Evolutionary conservation across 163 green algal species (phyloP), one percentile per base, ranked within the genome.

Genomic region (Trebouxiophyceae sp.): DNA sequence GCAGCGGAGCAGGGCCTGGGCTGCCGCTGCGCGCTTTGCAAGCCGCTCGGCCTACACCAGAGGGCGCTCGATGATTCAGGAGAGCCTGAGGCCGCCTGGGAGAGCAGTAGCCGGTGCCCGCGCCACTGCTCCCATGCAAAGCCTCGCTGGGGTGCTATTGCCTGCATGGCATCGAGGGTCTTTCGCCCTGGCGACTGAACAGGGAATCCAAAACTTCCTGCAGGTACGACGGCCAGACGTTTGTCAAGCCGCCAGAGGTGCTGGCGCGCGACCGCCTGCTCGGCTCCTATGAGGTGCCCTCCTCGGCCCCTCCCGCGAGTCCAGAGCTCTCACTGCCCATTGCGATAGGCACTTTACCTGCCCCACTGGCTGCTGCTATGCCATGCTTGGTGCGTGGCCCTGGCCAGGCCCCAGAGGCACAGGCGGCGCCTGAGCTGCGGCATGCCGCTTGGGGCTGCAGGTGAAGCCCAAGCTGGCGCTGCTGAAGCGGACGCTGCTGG

Each of bases 151-250:
- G n/a, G n/a, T n/a, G n/a, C n/a, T n/a, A n/a, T n/a, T n/a, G n/a
- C n/a, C n/a, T n/a, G n/a, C n/a, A n/a, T n/a, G n/a, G n/a, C n/a
- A n/a, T n/a, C n/a, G n/a, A n/a, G n/a, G n/a, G n/a, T n/a, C n/a
- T n/a, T n/a, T n/a, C n/a, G n/a, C n/a, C n/a, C n/a, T n/a, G n/a
- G n/a, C n/a, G n/a, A n/a, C n/a, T n/a, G n/a, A n/a, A n/a, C n/a
- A n/a, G n/a, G n/a, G n/a, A n/a, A n/a, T n/a, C n/a, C n/a, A n/a
- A n/a, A n/a, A n/a, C n/a, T n/a, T n/a, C n/a, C n/a, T n/a, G 45
- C 78, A 90, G 82, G 84, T 96, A 95, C 69, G 90, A 95, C 59
- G 86, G 90, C 20, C 83, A 96, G 73, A 74, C 81, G 26, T 97
- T 83, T 70, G 77, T 89, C 23, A 93, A 93, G 64, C 80, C 82